phyloP scores from a whole-genome alignment of 352 stramenopile species.

The Pythium apleroticum region DNA sequence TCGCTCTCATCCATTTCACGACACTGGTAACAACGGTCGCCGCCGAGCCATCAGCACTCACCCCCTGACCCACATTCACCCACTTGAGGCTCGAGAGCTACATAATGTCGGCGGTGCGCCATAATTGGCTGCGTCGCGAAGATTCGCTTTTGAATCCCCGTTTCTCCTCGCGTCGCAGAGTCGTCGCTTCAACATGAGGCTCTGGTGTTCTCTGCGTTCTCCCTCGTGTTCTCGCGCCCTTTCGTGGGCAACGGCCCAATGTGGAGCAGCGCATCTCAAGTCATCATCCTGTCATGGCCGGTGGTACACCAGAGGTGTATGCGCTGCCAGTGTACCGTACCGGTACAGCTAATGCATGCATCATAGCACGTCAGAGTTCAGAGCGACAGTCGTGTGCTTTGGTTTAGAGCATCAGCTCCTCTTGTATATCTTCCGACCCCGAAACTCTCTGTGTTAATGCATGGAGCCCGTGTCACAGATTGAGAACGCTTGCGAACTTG shows the following conservation, averaged over 20 bases:
- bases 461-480: conserved; percentile 1
- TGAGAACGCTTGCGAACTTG: not conserved
- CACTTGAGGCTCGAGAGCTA: not conserved
- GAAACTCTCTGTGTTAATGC: not conserved
- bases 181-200: conserved; percentile 19
- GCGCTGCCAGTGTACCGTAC: not conserved
- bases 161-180: conserved; percentile 8
- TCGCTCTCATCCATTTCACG: not conserved
- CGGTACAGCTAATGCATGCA: not conserved
- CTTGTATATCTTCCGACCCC: not conserved
- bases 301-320: not conserved
- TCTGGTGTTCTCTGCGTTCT: not conserved
- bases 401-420: too few species aligned
- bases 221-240: conserved; percentile 4
- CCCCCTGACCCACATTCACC: not conserved
- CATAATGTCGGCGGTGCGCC: not conserved
- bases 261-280: not conserved
- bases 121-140: conserved; percentile 5
- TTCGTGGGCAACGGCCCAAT: conserved; percentile 4
- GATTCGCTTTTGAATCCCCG: conserved; percentile 30
- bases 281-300: not conserved
- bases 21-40: not conserved
- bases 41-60: not conserved
- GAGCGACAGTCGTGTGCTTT: not conserved
- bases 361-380: not conserved